phyloP scores from a whole-genome alignment of 352 stramenopile species.

The Pythium angustatum region DNA sequence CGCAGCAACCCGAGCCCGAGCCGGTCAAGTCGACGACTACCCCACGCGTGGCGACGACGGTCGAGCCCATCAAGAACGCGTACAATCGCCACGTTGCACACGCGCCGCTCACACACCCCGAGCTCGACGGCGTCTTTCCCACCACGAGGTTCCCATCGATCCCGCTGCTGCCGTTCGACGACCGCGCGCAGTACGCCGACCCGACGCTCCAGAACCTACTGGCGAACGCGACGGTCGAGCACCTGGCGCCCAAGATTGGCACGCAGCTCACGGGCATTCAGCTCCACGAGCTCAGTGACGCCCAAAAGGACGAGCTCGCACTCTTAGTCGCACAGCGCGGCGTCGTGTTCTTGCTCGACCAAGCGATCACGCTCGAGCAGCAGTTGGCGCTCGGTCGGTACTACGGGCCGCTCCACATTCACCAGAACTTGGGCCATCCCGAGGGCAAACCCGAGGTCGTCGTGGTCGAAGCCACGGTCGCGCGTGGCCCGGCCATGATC shows the following conservation, averaged over 20 bases:
- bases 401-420: constrained; percentile 36
- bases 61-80: constrained; percentile 26
- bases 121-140: constrained; percentile 31
- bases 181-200: constrained; percentile 36
- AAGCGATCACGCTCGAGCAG: constrained; percentile 29
- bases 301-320: constrained; percentile 28
- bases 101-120: constrained; percentile 17
- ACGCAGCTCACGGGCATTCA: constrained; percentile 33
- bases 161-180: constrained; percentile 30
- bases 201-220: constrained; percentile 40
- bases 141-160: constrained; percentile 34
- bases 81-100: constrained; percentile 19
- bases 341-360: constrained; percentile 21
- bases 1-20: not conserved
- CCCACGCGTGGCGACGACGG: not conserved
- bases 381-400: constrained; percentile 30
- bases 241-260: constrained; percentile 30
- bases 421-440: constrained; percentile 31
- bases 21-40: not conserved
- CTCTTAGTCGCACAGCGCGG: constrained; percentile 10
- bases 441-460: constrained; percentile 30
- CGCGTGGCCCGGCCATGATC: constrained; percentile 19
- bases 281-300: constrained; percentile 35
- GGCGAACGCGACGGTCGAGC: constrained; percentile 14
- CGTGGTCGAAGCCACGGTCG: constrained; percentile 23